Evolutionary conservation across 345 rosid genomes (phyloP).

Genomic region (Balakata baccata): DNA sequence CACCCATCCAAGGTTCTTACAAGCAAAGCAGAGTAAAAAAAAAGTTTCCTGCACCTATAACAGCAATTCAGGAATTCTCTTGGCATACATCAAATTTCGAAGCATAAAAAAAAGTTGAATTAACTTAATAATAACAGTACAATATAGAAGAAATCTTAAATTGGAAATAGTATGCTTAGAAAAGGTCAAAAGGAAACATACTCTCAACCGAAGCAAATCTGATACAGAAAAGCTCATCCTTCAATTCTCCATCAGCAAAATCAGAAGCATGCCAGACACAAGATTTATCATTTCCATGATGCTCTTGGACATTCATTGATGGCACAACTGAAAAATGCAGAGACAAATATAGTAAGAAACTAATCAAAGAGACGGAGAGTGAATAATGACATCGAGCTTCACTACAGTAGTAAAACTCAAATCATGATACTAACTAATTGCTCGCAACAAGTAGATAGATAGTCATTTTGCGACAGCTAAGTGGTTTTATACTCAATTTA

Average conservation of each 20-base stretch:
- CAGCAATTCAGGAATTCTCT: neutral
- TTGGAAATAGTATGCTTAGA: neutral
- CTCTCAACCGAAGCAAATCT: slow-evolving; percentile 68
- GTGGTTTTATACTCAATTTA: too few relatives aligned
- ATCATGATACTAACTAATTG: too few relatives aligned
- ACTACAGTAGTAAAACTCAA: neutral
- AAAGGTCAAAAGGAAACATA: slow-evolving; percentile 27
- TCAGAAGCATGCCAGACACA: slow-evolving; percentile 76
- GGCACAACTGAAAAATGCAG: slow-evolving; percentile 38
- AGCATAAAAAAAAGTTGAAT: neutral
- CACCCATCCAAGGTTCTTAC: neutral
- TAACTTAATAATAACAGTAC: neutral
- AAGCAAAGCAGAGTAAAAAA: neutral
- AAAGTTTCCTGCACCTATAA: too few relatives aligned
- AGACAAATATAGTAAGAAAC: neutral
- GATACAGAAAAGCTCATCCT: slow-evolving; percentile 76
- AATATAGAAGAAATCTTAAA: neutral
- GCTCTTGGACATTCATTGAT: slow-evolving; percentile 57
- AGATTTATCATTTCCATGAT: slow-evolving; percentile 69
- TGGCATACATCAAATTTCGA: neutral
- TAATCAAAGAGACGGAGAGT: too few relatives aligned
- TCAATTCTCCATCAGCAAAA: slow-evolving; percentile 72
- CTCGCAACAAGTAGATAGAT: too few relatives aligned
- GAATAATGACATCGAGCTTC: neutral
- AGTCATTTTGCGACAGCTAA: too few relatives aligned